phyloP scores from a whole-genome alignment of 2,329 filamentous ascomycete species.

The Atkinsonella hypoxylon region DNA sequence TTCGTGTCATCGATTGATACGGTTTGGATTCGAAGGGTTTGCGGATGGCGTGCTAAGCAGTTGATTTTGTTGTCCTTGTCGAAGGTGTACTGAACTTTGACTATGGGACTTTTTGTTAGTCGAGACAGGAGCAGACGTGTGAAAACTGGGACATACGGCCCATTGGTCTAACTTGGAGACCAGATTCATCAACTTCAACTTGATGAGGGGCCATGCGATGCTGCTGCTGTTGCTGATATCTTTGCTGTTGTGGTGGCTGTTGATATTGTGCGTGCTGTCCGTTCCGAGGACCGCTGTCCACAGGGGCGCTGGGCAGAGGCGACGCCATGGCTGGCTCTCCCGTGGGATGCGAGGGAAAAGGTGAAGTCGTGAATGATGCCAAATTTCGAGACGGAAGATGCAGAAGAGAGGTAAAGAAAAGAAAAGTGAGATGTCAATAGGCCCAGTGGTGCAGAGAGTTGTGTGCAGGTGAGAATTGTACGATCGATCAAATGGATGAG shows the following conservation, averaged over 20 bases:
- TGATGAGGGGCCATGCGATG: constrained; percentile 17
- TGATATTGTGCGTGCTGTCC: constrained; percentile 4
- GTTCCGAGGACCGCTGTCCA: constrained; percentile 10
- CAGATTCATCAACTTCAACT: constrained; percentile 29
- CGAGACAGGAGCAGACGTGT: constrained; percentile 2
- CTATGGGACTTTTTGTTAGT: constrained; percentile 32
- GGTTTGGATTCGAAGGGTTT: constrained; percentile 68
- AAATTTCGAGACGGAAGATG: not conserved
- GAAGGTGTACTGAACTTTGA: constrained; percentile 96
- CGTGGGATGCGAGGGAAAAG: not conserved
- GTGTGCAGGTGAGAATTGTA: constrained; percentile 10
- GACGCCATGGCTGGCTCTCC: constrained; percentile 24
- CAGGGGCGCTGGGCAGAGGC: constrained; percentile 21
- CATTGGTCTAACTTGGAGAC: constrained; percentile 51
- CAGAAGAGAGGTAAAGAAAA: not conserved
- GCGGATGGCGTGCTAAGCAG: constrained; percentile 76
- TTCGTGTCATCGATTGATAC: constrained; percentile 68
- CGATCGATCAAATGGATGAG: constrained; percentile 20
- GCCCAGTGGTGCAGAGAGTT: constrained; percentile 1
- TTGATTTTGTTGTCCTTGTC: constrained; percentile 80
- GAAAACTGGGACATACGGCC: constrained; percentile 43
- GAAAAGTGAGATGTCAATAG: not conserved
- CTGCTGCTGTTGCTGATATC: constrained; percentile 4
- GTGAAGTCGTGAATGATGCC: not conserved
- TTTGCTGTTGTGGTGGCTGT: constrained; percentile 2